Evolutionary conservation across 2,329 filamentous ascomycete species (phyloP), one percentile per base, ranked within the genome.

Genomic region (Curvularia verruculosa): DNA sequence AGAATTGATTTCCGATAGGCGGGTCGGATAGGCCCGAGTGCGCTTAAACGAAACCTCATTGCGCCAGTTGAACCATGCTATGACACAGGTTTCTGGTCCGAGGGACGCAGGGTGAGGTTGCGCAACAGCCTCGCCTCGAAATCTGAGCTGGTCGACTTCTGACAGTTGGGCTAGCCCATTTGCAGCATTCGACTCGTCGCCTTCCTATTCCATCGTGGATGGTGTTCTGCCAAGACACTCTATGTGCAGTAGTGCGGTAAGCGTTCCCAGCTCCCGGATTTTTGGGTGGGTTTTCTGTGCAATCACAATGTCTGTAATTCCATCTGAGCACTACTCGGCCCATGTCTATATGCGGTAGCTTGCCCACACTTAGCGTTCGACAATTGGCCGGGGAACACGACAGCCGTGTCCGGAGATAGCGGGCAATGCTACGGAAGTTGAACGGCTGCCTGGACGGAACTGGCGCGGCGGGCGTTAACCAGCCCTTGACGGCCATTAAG

Each of bases 211-310:
- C 13, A 53, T 53, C 23, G 43, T 48, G 40, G 23, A 26, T n/a
- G 23, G 29, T 52, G 24, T 52, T 44, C 29, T 48, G 54, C 44
- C 54, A 53, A 56, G 49, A 21, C n/a, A 18, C 24, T 26, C 41
- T 13, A 39, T 18, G 49, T 41, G 21, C 48, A 45, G 48, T 43
- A 29, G 53, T 44, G 46, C 34, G 15, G 18, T 46, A 54, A 57
- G 50, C 50, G 54, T 54, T 54, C 39, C 54, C 45, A 57, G n/a
- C 31, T 54, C 50, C 54, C 45, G 54, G 50, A 34, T 49, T 21
- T 54, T 39, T 41, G 39, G 34, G 45, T 45, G 45, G 54, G 44
- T 31, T 54, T 49, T 26, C 31, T 54, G 45, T 26, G 39, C 49
- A 40, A 40, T 34, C 24, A 45, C 39, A 57, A 52, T 50, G 46